Evolutionary conservation across 768 basidiomycete genomes (phyloP), one percentile per base, ranked within the genome.

Genomic region (Pilatotrama ljubarskyi): DNA sequence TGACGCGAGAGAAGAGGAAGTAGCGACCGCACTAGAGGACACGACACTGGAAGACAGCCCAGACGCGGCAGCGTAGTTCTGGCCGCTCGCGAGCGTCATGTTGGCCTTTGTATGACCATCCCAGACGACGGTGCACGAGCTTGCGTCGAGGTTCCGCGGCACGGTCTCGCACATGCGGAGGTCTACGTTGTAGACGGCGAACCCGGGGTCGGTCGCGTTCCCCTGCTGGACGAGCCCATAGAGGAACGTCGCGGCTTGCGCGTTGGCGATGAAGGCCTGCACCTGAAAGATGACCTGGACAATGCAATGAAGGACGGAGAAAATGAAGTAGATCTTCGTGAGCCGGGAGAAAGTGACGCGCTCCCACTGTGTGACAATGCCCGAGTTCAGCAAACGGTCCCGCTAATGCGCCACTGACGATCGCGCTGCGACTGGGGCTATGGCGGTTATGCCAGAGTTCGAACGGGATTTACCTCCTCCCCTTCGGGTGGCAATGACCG

Each of bases 251-350:
- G 83, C 81, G 6, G 88, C 87, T 18, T 79, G 64, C 9, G 79
- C 79, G 65, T 91, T 91, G 73, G 83, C 82, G 13, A 76, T 76
- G 75, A 86, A 87, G 11, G 86, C 89, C 53, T 80, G 79, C 51
- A 79, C 81, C 74, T 92, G 90, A 46, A 93, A 77, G 25, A 81
- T 76, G 63, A 91, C 77, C 72, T 91, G 90, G 59, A 90, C 70
- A 56, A 80, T 64, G 64, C 86, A 90, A 69, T 91, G 87, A 44
- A 83, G 49, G 51, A 87, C 57, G 20, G 90, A 86, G 70, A 91
- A 88, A 43, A 78, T 54, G 68, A 90, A 83, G 71, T 90, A 93
- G 67, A 83, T 67, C 61, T 79, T 75, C 18, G 90, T 86, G 53
- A 88, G 76, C 37, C 79, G 80, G 48, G 89, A 88, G 68, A 85